A percentile compares a stretch with the other conserved stretches of the same genome.
phyloP scores from a whole-genome alignment of 2,329 filamentous ascomycete genomes.

The Colletotrichum sp. region DNA sequence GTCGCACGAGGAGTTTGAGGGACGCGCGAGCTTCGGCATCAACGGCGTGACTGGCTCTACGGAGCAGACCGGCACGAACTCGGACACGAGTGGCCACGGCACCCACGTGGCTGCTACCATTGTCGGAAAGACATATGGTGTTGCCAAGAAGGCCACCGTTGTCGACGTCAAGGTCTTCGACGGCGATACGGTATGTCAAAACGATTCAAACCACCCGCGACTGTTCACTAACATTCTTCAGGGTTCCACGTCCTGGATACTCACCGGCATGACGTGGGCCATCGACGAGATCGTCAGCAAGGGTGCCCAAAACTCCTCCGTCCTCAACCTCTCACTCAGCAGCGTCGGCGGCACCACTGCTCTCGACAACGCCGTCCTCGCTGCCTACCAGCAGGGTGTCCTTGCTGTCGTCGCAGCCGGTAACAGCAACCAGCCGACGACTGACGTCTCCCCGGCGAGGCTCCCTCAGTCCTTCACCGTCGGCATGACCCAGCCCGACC shows the following conservation, averaged over 20 bases:
- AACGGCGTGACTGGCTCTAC: slow-evolving; percentile 30
- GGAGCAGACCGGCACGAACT: slow-evolving; percentile 1
- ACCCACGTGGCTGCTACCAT: slow-evolving; percentile 35
- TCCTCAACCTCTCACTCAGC: slow-evolving; percentile 47
- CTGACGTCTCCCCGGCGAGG: slow-evolving; percentile 50
- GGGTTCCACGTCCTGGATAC: slow-evolving; percentile 17
- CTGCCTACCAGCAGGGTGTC: slow-evolving; percentile 50
- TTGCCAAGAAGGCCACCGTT: slow-evolving; percentile 31
- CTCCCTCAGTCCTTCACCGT: slow-evolving; percentile 29
- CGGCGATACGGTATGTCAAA: slow-evolving; percentile 28
- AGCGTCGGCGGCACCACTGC: slow-evolving; percentile 47
- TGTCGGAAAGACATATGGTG: slow-evolving; percentile 32
- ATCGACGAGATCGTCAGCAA: slow-evolving; percentile 25
- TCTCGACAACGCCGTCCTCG: slow-evolving; percentile 52
- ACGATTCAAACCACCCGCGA: not conserved
- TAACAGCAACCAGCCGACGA: slow-evolving; percentile 44
- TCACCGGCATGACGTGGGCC: slow-evolving; percentile 30
- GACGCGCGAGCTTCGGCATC: slow-evolving; percentile 29
- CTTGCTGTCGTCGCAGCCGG: slow-evolving; percentile 61
- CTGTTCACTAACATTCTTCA: not conserved
- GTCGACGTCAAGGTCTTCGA: slow-evolving; percentile 34
- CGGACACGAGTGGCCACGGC: slow-evolving; percentile 30
- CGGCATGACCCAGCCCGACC: slow-evolving; percentile 25
- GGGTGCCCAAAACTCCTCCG: slow-evolving; percentile 28
- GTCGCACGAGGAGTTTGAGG: slow-evolving; percentile 36